Evolutionary conservation across 2,329 filamentous ascomycete species (phyloP).

Genomic region (Dissoconium aciculare): DNA sequence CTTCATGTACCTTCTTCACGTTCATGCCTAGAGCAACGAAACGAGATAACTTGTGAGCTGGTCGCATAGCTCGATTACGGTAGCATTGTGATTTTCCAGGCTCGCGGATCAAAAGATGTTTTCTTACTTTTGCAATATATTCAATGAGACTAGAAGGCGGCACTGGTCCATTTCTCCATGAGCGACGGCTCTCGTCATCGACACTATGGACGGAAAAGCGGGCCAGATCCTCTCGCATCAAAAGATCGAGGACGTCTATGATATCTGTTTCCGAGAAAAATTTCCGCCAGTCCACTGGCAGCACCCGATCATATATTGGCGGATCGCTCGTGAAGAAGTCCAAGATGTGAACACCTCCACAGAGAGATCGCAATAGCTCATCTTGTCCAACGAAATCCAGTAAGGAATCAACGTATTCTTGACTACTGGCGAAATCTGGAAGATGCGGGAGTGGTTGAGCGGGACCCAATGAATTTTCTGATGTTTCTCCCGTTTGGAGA

Average conservation of each 20-base stretch:
- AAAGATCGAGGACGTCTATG: conserved; percentile 62
- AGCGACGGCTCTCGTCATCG: neutral
- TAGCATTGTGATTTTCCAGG: conserved; percentile 29
- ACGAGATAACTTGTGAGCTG: conserved; percentile 45
- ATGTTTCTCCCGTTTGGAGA: too few relatives aligned
- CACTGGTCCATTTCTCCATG: conserved; percentile 33
- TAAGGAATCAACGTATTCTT: conserved; percentile 66
- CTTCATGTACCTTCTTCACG: conserved; percentile 88
- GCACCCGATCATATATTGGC: conserved; percentile 61
- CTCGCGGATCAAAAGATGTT: conserved; percentile 44
- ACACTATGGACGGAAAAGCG: conserved; percentile 15
- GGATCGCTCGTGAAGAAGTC: conserved; percentile 86
- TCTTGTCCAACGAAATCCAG: conserved; percentile 61
- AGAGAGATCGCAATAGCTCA: conserved; percentile 70
- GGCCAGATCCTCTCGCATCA: conserved; percentile 62
- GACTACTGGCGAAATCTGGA: conserved; percentile 48
- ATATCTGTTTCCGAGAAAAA: conserved; percentile 61
- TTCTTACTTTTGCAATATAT: conserved; percentile 57
- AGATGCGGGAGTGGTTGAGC: conserved; percentile 49
- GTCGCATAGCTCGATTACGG: conserved; percentile 19
- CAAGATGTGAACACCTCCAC: conserved; percentile 89
- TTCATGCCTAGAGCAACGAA: conserved; percentile 83
- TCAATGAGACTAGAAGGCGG: conserved; percentile 47
- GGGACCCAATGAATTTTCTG: too few relatives aligned
- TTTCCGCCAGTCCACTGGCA: conserved; percentile 66